A percentile compares a stretch with the other conserved stretches of the same genome.
These are phyloP conservation scores for Neoboletus subvelutipes DNA, from an alignment of 768 basidiomycete species.

Conservation along the genomic window DNA sequence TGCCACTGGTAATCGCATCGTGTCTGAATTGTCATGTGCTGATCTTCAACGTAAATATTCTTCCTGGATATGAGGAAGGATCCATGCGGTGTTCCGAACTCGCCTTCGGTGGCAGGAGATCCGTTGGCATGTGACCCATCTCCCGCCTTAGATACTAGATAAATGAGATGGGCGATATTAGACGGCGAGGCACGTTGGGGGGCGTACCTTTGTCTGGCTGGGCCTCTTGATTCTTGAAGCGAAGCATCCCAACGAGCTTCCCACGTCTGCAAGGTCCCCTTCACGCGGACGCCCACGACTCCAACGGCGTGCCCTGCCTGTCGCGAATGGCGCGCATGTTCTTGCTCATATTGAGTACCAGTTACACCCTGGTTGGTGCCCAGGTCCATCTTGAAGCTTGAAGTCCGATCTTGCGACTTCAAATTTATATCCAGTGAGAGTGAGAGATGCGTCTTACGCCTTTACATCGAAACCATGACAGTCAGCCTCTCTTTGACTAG, in stretches of 20 bases:
- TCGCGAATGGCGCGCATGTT: no score
- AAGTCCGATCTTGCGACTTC: background rate
- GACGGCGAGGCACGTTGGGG: background rate
- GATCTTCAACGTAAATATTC: background rate
- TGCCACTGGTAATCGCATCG: background rate
- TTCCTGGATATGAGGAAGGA: background rate
- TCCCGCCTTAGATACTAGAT: background rate
- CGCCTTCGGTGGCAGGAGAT: background rate
- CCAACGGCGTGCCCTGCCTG: no score
- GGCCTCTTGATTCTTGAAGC: no score
- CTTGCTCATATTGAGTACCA: background rate
- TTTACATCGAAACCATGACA: no score
- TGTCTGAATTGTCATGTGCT: background rate
- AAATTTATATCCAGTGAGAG: background rate
- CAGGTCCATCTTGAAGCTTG: background rate
- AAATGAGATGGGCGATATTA: background rate
- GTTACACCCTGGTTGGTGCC: background rate
- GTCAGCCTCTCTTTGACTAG: background rate
- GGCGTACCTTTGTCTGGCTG: background rate
- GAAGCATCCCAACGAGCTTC: no score
- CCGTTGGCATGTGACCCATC: background rate
- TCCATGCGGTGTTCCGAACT: background rate
- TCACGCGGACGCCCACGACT: no score
- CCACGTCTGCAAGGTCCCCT: no score
- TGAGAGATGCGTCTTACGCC: background rate